Percentiles rank a stretch among this genome's conserved stretches.
Evolutionary conservation across 2,329 filamentous ascomycete species (phyloP).

Genomic region (Chrysosporium keratinophilum): DNA sequence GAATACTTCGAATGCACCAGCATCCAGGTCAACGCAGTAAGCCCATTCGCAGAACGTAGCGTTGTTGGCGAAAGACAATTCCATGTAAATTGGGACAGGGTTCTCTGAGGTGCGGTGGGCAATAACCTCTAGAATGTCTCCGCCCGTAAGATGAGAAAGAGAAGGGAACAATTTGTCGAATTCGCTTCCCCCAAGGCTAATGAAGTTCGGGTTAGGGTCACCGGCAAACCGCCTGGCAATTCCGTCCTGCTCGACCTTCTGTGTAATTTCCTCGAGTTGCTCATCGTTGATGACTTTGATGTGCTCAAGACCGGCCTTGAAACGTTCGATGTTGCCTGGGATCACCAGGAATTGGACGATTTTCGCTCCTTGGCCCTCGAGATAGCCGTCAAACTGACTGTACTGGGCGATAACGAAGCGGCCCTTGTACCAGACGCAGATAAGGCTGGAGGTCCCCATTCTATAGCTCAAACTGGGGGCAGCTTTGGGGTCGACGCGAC

Average conservation of each 20-base stretch:
- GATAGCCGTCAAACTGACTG: slow-evolving; percentile 23
- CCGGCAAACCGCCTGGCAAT: not conserved
- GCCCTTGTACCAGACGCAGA: slow-evolving; percentile 19
- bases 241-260: slow-evolving; percentile 1
- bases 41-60: slow-evolving; percentile 21
- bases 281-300: slow-evolving; percentile 12
- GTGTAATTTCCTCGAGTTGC: slow-evolving; percentile 11
- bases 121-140: slow-evolving; percentile 16
- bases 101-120: slow-evolving; percentile 15
- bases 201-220: not conserved
- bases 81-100: slow-evolving; percentile 13
- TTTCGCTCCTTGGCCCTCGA: slow-evolving; percentile 19
- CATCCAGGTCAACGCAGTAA: slow-evolving; percentile 23
- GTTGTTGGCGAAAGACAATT: slow-evolving; percentile 19
- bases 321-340: slow-evolving; percentile 18
- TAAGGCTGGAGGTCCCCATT: slow-evolving; percentile 20
- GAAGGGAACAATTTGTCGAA: slow-evolving; percentile 14
- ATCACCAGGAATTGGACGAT: slow-evolving; percentile 20
- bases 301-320: slow-evolving; percentile 18
- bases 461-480: not conserved
- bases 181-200: not conserved
- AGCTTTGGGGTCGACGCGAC: not conserved
- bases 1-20: slow-evolving; percentile 16
- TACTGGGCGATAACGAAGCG: slow-evolving; percentile 23
- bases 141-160: slow-evolving; percentile 17